phyloP scores from a whole-genome alignment of 78 protist genomes.

The Mastigamoeba balamuthi region DNA sequence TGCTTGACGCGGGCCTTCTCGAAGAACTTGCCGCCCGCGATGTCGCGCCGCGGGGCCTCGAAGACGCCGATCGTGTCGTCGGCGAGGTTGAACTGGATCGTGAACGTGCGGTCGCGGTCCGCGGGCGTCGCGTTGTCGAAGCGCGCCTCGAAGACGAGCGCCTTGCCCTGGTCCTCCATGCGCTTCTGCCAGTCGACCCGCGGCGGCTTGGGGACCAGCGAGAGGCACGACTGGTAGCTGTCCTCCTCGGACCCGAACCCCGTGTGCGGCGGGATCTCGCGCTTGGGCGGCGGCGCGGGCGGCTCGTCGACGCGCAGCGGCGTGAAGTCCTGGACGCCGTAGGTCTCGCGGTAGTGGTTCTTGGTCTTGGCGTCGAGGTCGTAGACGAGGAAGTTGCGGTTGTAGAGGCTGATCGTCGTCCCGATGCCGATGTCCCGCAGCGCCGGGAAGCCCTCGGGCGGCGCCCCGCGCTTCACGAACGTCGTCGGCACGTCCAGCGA shows the following conservation, averaged over 20 bases:
- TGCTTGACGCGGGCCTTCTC: neutral
- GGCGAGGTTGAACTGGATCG: conserved; percentile 24
- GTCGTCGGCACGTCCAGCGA: too few species aligned
- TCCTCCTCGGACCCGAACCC: conserved; percentile 48
- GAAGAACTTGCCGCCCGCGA: conserved; percentile 33
- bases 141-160: conserved; percentile 29
- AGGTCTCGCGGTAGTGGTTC: neutral
- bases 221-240: too few species aligned
- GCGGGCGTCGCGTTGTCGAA: neutral
- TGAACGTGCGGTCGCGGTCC: conserved; percentile 27
- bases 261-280: conserved; percentile 9
- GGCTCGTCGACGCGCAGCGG: neutral
- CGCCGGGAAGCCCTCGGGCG: neutral
- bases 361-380: conserved; percentile 30
- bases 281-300: neutral
- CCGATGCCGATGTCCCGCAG: conserved; percentile 4
- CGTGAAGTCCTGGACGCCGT: neutral
- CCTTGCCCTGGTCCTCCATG: neutral
- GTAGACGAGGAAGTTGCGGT: conserved; percentile 1
- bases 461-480: neutral
- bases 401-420: neutral
- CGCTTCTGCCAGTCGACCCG: neutral
- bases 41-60: conserved; percentile 41
- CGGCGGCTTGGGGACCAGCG: conserved; percentile 19
- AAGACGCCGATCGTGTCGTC: conserved; percentile 37